Conservation (phyloP, 768 basidiomycete species). For the Amanita muscaria region DNA sequence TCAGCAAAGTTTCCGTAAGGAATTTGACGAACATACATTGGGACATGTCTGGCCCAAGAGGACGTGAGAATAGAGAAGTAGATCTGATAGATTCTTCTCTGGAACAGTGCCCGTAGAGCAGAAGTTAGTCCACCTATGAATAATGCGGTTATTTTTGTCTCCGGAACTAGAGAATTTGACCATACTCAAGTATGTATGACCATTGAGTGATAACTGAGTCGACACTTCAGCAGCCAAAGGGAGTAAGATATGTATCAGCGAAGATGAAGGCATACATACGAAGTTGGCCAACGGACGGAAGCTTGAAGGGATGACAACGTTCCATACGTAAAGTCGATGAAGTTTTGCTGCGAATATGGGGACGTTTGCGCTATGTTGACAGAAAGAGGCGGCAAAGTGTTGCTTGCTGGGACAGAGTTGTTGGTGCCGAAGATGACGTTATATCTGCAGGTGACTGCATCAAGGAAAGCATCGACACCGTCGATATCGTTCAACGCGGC, state of each 20-base stretch:
- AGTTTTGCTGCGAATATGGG: constrained; percentile 6
- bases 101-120: constrained; percentile 8
- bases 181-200: constrained; percentile 8
- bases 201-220: constrained; percentile 3
- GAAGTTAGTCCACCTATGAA: constrained; percentile 9
- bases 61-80: constrained; percentile 5
- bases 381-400: constrained; percentile 3
- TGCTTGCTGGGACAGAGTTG: constrained; percentile 4
- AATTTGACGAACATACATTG: constrained; percentile 2
- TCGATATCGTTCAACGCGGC: constrained; percentile 8
- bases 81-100: constrained; percentile 6
- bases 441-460: constrained; percentile 9
- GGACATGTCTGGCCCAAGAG: background rate
- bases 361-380: constrained; percentile 2
- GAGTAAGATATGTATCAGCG: background rate
- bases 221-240: background rate
- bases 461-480: constrained; percentile 10
- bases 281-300: constrained; percentile 5
- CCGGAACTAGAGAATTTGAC: background rate
- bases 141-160: background rate
- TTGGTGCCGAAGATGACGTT: constrained; percentile 5
- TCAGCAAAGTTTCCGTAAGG: constrained; percentile 9
- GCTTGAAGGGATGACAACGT: constrained; percentile 3
- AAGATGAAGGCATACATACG: background rate
- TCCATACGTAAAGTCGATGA: constrained; percentile 1